Conservation (phyloP, 768 basidiomycete species). For the Pholiota conissans region DNA sequence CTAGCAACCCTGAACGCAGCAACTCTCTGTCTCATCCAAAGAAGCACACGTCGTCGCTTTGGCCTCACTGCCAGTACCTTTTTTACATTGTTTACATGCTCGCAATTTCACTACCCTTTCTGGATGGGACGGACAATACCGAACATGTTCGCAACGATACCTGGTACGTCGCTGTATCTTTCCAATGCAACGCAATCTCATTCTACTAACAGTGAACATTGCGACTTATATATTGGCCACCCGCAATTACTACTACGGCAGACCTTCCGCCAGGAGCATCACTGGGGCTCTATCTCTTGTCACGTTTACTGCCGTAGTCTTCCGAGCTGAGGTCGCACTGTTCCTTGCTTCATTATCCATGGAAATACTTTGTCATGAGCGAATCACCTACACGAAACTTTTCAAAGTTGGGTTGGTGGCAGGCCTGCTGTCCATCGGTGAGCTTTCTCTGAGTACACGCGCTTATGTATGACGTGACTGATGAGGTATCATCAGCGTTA, state of each 20-base stretch:
- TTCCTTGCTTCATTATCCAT: constrained; percentile 63
- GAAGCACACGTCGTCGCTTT: constrained; percentile 62
- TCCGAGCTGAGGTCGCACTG: constrained; percentile 78
- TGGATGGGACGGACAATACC: constrained; percentile 94
- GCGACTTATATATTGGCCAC: constrained; percentile 50
- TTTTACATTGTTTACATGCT: constrained; percentile 69
- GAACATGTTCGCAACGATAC: constrained; percentile 87
- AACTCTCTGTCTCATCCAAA: constrained; percentile 62
- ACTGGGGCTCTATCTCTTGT: constrained; percentile 56
- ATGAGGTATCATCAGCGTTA: constrained; percentile 39
- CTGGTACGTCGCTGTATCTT: constrained; percentile 46
- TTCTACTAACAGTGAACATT: constrained; percentile 50
- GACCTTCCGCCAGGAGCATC: constrained; percentile 34
- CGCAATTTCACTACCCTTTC: constrained; percentile 90
- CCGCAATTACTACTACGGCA: constrained; percentile 37
- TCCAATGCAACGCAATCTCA: not conserved
- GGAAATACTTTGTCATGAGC: constrained; percentile 46
- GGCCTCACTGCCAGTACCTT: constrained; percentile 55
- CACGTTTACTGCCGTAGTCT: constrained; percentile 64
- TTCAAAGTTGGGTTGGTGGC: constrained; percentile 51
- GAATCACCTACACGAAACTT: constrained; percentile 42
- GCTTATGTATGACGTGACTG: not conserved
- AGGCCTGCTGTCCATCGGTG: constrained; percentile 54
- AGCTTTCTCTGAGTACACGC: constrained; percentile 9
- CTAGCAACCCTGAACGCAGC: constrained; percentile 67